phyloP scores from a whole-genome alignment of 345 rosid genomes.

The Draba incana region DNA sequence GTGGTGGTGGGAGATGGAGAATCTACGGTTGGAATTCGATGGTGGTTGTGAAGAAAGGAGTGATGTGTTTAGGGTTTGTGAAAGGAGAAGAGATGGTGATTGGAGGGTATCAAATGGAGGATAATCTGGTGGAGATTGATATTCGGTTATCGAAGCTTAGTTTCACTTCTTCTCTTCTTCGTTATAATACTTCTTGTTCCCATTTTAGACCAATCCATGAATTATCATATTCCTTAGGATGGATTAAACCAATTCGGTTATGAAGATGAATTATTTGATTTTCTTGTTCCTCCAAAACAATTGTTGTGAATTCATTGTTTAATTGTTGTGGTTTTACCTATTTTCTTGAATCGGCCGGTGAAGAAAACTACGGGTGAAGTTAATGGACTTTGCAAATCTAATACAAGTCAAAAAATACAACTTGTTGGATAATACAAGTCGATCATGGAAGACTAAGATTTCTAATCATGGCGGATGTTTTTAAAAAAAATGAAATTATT shows the following conservation, averaged over 20 bases:
- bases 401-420: no score
- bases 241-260: no score
- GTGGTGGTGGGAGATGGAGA: conserved; percentile 30
- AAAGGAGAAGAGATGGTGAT: conserved; percentile 44
- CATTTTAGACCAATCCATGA: neutral
- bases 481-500: no score
- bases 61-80: conserved; percentile 38
- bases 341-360: neutral
- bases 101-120: conserved; percentile 45
- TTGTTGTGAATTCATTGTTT: no score
- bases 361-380: neutral
- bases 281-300: neutral
- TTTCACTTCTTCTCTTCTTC: conserved; percentile 38
- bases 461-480: no score
- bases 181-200: conserved; percentile 23
- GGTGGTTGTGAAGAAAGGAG: conserved; percentile 28
- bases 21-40: conserved; percentile 43
- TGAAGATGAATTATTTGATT: neutral
- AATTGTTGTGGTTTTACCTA: no score
- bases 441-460: no score
- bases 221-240: neutral
- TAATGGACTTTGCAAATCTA: neutral
- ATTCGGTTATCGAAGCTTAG: conserved; percentile 35
- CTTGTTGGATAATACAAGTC: no score
- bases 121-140: conserved; percentile 44